Conservation (phyloP, 2,329 filamentous ascomycete genomes). For the Penicillium hordei region DNA sequence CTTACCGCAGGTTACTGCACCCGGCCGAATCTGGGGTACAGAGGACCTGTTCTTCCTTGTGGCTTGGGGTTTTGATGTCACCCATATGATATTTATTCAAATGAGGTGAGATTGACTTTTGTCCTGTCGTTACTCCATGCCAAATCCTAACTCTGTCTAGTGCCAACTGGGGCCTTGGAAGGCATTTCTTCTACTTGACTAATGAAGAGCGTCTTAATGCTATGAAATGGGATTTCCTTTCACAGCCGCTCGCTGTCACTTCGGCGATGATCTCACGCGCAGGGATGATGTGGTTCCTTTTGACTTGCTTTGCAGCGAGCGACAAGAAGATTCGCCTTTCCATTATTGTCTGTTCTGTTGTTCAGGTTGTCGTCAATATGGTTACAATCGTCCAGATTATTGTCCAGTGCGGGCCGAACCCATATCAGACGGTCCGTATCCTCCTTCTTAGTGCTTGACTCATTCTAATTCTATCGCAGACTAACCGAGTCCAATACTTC, state of each 20-base stretch:
- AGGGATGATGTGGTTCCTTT: slow-evolving; percentile 40
- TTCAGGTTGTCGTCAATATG: slow-evolving; percentile 36
- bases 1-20: slow-evolving; percentile 33
- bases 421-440: slow-evolving; percentile 27
- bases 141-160: slow-evolving; percentile 15
- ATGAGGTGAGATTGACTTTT: slow-evolving; percentile 26
- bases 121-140: too few relatives aligned
- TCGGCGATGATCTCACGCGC: slow-evolving; percentile 38
- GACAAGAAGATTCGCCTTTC: slow-evolving; percentile 31
- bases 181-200: slow-evolving; percentile 35
- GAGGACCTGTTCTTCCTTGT: slow-evolving; percentile 35
- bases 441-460: neutral
- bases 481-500: slow-evolving; percentile 35
- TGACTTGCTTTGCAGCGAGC: slow-evolving; percentile 36
- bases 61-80: slow-evolving; percentile 33
- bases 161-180: slow-evolving; percentile 32
- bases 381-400: slow-evolving; percentile 38
- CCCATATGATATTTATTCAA: slow-evolving; percentile 35
- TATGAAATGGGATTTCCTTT: slow-evolving; percentile 28
- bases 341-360: slow-evolving; percentile 34
- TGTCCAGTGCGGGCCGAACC: slow-evolving; percentile 38
- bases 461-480: slow-evolving; percentile 33
- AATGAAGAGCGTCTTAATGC: slow-evolving; percentile 24
- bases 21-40: slow-evolving; percentile 35
- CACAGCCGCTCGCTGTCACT: slow-evolving; percentile 30